These are phyloP conservation scores for Berkeleyomyces basicola DNA, from an alignment of 2,329 filamentous ascomycete species.

Conservation along the genomic window DNA sequence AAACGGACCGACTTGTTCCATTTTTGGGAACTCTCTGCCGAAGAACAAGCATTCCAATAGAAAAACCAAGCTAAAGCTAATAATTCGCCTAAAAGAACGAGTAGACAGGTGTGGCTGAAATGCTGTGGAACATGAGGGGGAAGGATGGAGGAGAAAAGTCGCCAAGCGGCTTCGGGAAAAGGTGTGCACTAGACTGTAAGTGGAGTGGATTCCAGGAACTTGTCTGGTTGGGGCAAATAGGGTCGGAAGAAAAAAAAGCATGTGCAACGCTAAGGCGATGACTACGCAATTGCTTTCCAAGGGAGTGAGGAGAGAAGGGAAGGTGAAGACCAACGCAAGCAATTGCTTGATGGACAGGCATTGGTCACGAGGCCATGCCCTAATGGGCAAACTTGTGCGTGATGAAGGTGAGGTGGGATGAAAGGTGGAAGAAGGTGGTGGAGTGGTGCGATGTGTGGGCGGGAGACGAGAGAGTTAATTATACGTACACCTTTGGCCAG, in stretches of 20 bases:
- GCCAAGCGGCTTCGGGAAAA: not conserved
- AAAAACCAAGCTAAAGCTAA: not conserved
- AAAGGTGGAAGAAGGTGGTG: not conserved
- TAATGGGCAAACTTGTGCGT: not conserved
- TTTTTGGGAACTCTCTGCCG: not conserved
- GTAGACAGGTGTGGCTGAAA: not conserved
- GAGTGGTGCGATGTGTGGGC: not conserved
- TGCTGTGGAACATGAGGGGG: not conserved
- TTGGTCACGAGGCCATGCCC: not conserved
- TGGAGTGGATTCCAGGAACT: not conserved
- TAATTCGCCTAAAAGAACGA: not conserved
- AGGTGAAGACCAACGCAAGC: not conserved
- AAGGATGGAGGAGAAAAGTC: not conserved
- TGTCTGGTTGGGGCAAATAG: not conserved
- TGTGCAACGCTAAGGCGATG: not conserved
- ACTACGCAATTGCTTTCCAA: not conserved
- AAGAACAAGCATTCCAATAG: not conserved
- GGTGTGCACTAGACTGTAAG: not conserved
- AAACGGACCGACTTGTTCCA: not conserved
- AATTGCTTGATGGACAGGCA: not conserved
- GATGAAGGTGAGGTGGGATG: not conserved
- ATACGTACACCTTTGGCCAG: conserved; percentile 32
- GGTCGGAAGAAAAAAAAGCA: not conserved
- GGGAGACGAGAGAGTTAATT: not conserved
- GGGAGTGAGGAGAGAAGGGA: not conserved